Conservation (phyloP, 2,329 filamentous ascomycete species). For the Tolypocladium amazonense region DNA sequence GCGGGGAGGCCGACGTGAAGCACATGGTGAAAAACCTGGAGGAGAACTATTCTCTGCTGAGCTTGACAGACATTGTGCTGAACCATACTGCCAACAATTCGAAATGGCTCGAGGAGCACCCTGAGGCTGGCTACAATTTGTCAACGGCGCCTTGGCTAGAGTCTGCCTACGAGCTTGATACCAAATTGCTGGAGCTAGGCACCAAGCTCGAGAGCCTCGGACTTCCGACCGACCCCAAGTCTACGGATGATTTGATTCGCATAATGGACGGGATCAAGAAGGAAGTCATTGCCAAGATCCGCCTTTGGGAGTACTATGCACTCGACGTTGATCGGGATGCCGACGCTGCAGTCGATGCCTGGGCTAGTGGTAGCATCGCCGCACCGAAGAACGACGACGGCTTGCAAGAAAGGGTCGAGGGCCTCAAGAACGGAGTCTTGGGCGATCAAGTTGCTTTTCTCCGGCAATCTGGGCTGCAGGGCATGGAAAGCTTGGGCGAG, state of each 20-base stretch:
- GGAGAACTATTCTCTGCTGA: constrained; percentile 71
- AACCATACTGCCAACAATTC: constrained; percentile 97
- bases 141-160: constrained; percentile 74
- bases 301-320: constrained; percentile 90
- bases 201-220: constrained; percentile 58
- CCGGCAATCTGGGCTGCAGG: constrained; percentile 56
- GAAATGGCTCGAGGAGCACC: constrained; percentile 86
- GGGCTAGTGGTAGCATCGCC: constrained; percentile 50
- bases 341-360: constrained; percentile 58
- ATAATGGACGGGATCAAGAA: constrained; percentile 80
- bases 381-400: constrained; percentile 34
- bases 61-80: constrained; percentile 91
- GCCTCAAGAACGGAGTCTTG: constrained; percentile 33
- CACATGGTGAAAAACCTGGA: constrained; percentile 74
- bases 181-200: constrained; percentile 63
- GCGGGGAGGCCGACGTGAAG: constrained; percentile 72
- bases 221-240: constrained; percentile 64
- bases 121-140: constrained; percentile 91
- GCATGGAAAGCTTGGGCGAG: constrained; percentile 66
- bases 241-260: constrained; percentile 59
- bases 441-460: constrained; percentile 51
- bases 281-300: constrained; percentile 65
- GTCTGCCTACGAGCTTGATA: constrained; percentile 51
- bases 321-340: constrained; percentile 67
- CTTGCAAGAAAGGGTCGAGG: constrained; percentile 28